A percentile compares a stretch with the other conserved stretches of the same genome.
Evolutionary conservation across 495 filamentous ascomycete species (phyloP).

Genomic region (Hypoxylon lienhwacheense): DNA sequence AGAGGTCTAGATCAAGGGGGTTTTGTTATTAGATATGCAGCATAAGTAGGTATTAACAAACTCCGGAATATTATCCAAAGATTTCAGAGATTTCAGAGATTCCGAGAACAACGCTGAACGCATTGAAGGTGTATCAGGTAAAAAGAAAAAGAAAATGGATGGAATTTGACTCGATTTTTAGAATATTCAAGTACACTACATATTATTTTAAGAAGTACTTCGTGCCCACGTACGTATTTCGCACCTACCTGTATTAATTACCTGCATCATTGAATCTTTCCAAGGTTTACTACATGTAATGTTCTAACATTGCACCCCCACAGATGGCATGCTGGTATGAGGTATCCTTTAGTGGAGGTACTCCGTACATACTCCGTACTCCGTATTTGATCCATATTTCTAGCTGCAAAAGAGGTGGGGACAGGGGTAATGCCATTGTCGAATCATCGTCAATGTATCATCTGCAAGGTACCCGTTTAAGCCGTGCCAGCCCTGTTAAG

Average conservation of each 20-base stretch:
- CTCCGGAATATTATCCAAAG: too few species aligned
- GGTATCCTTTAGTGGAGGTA: too few species aligned
- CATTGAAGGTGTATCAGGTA: too few species aligned
- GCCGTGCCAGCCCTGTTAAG: slow-evolving; percentile 18
- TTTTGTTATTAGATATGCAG: too few species aligned
- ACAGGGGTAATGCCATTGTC: slow-evolving; percentile 26
- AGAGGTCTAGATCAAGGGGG: slow-evolving; percentile 3
- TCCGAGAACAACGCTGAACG: too few species aligned
- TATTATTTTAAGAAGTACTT: too few species aligned
- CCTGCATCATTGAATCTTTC: too few species aligned
- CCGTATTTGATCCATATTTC: slow-evolving; percentile 29
- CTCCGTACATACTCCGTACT: slow-evolving; percentile 9
- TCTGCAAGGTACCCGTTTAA: slow-evolving; percentile 41
- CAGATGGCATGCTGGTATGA: too few species aligned
- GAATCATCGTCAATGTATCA: slow-evolving; percentile 20
- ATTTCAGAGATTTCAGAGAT: too few species aligned
- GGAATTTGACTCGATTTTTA: slow-evolving; percentile 13
- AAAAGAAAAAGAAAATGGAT: slow-evolving; percentile 4
- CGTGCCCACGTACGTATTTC: too few species aligned
- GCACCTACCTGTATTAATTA: too few species aligned
- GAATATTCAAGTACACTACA: neutral
- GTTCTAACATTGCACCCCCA: neutral
- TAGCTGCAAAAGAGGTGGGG: slow-evolving; percentile 19
- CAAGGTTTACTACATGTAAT: neutral
- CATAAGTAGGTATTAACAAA: too few species aligned